These are phyloP conservation scores for Diutina ranongensis DNA, from an alignment of 1,139 yeast genomes.

Conservation along the genomic window DNA sequence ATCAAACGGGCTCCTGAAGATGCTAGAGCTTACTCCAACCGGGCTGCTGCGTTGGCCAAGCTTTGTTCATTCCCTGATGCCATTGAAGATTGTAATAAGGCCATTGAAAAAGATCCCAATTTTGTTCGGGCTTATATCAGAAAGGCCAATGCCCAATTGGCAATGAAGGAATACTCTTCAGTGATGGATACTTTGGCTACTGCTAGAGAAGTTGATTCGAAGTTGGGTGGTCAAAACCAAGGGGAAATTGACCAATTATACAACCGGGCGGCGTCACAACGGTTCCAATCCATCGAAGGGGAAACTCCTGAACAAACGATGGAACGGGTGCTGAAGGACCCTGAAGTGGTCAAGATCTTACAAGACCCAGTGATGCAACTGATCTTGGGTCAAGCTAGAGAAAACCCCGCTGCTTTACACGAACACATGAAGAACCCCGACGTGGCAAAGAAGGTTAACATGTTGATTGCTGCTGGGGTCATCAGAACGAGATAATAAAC, in stretches of 20 bases:
- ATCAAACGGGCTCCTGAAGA: constrained; percentile 92
- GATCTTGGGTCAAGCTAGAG: constrained; percentile 87
- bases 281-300: constrained; percentile 75
- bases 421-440: constrained; percentile 98
- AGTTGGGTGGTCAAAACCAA: constrained; percentile 41
- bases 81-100: constrained; percentile 80
- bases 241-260: constrained; percentile 77
- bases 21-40: constrained; percentile 93
- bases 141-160: constrained; percentile 90
- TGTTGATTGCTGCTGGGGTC: constrained; percentile 93
- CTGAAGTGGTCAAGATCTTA: constrained; percentile 81
- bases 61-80: constrained; percentile 97
- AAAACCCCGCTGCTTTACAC: constrained; percentile 91
- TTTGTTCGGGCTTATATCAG: constrained; percentile 94
- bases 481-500: constrained; percentile 68
- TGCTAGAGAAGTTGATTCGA: constrained; percentile 68
- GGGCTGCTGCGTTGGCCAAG: constrained; percentile 95
- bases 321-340: constrained; percentile 86
- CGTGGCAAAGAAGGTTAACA: constrained; percentile 77
- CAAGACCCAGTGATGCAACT: constrained; percentile 98
- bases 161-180: constrained; percentile 76
- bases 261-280: constrained; percentile 63
- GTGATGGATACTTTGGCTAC: constrained; percentile 72
- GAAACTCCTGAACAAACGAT: constrained; percentile 93
- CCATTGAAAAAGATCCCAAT: constrained; percentile 76